These are phyloP conservation scores for Chaetomiaceae sp. DNA, from an alignment of 2,329 filamentous ascomycete species.

Conservation along the genomic window DNA sequence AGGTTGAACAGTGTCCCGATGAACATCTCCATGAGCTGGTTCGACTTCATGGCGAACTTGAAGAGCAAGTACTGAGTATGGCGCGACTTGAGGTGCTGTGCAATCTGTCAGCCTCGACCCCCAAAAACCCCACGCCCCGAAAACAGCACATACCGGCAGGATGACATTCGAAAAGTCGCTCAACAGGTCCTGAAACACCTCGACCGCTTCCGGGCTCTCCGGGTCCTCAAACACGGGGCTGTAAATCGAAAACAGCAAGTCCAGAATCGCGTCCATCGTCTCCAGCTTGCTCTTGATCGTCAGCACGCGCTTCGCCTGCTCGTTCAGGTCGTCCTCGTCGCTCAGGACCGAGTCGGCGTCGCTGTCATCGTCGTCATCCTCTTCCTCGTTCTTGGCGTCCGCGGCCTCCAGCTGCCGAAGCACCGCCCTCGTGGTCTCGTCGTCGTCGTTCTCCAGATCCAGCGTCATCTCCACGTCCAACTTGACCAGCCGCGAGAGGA, in stretches of 20 bases:
- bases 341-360: slow-evolving; percentile 68
- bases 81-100: slow-evolving; percentile 54
- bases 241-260: slow-evolving; percentile 82
- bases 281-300: slow-evolving; percentile 75
- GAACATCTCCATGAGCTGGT: slow-evolving; percentile 75
- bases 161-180: slow-evolving; percentile 84
- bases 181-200: slow-evolving; percentile 72
- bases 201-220: slow-evolving; percentile 62
- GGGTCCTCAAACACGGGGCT: slow-evolving; percentile 65
- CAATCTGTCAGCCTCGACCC: not conserved
- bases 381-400: slow-evolving; percentile 45
- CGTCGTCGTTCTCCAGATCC: slow-evolving; percentile 87
- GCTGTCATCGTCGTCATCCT: slow-evolving; percentile 53
- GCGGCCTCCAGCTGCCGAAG: slow-evolving; percentile 48
- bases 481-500: slow-evolving; percentile 83
- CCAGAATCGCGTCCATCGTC: slow-evolving; percentile 87
- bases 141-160: slow-evolving; percentile 53
- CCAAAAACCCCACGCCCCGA: not conserved
- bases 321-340: slow-evolving; percentile 63
- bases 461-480: slow-evolving; percentile 94
- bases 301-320: slow-evolving; percentile 59
- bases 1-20: slow-evolving; percentile 70
- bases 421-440: slow-evolving; percentile 74
- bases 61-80: slow-evolving; percentile 96
- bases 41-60: slow-evolving; percentile 83